Evolutionary conservation across 2,329 filamentous ascomycete genomes (phyloP).

Genomic region (Macroventuria anomochaeta): DNA sequence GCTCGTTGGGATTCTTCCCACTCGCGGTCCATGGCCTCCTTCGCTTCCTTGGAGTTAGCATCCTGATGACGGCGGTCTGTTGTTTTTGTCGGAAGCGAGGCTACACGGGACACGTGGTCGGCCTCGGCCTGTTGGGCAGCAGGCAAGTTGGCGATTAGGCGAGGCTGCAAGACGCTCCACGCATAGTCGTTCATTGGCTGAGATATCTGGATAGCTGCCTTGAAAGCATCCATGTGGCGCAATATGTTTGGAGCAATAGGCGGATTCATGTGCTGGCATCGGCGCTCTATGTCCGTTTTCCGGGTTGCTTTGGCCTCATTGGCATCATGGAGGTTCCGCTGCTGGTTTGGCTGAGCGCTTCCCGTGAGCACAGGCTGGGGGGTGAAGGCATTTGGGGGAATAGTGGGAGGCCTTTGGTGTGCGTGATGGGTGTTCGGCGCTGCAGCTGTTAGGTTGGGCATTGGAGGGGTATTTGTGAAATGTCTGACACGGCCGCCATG

Average conservation of each 20-base stretch:
- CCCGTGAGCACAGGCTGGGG: constrained; percentile 35
- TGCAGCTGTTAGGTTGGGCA: constrained; percentile 41
- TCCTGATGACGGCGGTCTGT: constrained; percentile 58
- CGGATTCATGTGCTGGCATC: constrained; percentile 70
- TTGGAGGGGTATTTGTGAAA: constrained; percentile 29
- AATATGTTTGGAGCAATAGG: constrained; percentile 69
- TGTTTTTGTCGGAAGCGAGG: constrained; percentile 55
- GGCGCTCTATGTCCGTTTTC: constrained; percentile 73
- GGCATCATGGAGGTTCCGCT: constrained; percentile 68
- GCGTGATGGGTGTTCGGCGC: constrained; percentile 36
- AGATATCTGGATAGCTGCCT: constrained; percentile 73
- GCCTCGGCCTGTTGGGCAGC: constrained; percentile 66
- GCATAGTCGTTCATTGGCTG: constrained; percentile 71
- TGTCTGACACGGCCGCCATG: constrained; percentile 23
- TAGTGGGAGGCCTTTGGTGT: constrained; percentile 42
- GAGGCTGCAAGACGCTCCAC: constrained; percentile 73
- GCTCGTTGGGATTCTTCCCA: constrained; percentile 76
- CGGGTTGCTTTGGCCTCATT: constrained; percentile 68
- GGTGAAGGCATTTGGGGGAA: constrained; percentile 43
- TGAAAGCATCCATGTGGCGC: constrained; percentile 74
- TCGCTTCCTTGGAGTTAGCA: constrained; percentile 57
- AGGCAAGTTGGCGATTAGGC: constrained; percentile 69
- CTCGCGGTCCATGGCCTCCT: constrained; percentile 68
- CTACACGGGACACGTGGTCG: constrained; percentile 57
- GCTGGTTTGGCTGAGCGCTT: constrained; percentile 34